Evolutionary conservation across 1,284 basidiomycete species (phyloP).

Genomic region (Puccinia novopanici): DNA sequence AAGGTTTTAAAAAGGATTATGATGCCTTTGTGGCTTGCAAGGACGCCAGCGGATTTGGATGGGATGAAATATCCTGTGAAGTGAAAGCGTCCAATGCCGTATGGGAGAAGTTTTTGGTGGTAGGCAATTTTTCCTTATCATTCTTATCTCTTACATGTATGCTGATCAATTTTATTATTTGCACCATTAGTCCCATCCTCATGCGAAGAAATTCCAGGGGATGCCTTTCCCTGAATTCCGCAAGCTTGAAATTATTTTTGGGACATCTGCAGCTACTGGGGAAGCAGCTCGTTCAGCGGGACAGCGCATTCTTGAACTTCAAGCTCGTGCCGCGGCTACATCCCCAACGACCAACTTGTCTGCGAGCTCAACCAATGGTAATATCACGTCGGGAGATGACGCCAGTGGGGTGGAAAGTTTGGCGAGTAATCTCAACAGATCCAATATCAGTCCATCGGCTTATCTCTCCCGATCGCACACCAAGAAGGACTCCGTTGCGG

Average conservation of each 20-base stretch:
- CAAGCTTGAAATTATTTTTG: neutral
- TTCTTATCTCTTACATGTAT: neutral
- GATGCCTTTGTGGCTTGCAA: neutral
- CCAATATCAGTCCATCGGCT: too few relatives aligned
- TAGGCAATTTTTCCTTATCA: neutral
- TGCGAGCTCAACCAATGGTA: too few relatives aligned
- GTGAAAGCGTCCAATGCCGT: neutral
- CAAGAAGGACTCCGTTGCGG: too few relatives aligned
- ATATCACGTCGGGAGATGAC: too few relatives aligned
- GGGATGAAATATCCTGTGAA: slow-evolving; percentile 2
- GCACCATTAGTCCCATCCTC: neutral
- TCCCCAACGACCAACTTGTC: too few relatives aligned
- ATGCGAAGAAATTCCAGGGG: neutral
- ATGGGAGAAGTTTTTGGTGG: neutral
- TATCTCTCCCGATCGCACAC: too few relatives aligned
- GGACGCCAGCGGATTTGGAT: slow-evolving; percentile 8
- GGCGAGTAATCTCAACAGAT: neutral
- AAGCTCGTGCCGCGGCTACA: neutral
- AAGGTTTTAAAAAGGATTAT: neutral
- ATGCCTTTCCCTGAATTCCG: neutral
- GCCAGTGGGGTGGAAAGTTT: neutral
- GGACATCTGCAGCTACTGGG: neutral
- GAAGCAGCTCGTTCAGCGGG: neutral
- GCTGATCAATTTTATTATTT: neutral
- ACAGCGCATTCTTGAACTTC: neutral